Evolutionary conservation across 2,329 filamentous ascomycete genomes (phyloP).

Genomic region (Seiridium cupressi): DNA sequence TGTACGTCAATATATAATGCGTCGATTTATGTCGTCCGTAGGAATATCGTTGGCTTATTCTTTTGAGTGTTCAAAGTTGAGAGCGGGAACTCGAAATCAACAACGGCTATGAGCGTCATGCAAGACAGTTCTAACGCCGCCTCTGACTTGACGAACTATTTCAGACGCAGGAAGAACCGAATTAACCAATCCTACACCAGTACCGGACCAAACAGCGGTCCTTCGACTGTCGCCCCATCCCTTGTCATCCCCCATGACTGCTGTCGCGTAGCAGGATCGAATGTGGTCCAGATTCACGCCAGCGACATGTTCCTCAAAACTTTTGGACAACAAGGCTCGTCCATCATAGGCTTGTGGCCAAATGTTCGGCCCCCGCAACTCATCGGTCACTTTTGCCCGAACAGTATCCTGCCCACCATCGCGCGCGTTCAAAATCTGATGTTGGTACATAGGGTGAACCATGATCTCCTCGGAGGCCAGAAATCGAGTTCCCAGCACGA

Average conservation of each 20-base stretch:
- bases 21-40: neutral
- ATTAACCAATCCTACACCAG: neutral
- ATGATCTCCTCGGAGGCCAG: conserved; percentile 32
- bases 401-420: conserved; percentile 24
- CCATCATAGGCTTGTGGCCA: neutral
- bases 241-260: neutral
- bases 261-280: neutral
- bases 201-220: neutral
- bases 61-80: neutral
- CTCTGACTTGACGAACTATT: neutral
- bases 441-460: conserved; percentile 26
- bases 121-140: neutral
- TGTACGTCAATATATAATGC: neutral
- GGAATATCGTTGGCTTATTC: neutral
- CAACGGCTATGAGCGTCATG: neutral
- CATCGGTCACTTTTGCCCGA: neutral
- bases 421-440: conserved; percentile 26
- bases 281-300: neutral
- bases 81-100: neutral
- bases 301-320: neutral
- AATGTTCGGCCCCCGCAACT: neutral
- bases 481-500: conserved; percentile 57
- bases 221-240: neutral
- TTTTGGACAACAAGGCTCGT: neutral
- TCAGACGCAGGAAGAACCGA: neutral